Evolutionary conservation across 139 green algal genomes (phyloP).

Genomic region (Pycnococcus provasolii): DNA sequence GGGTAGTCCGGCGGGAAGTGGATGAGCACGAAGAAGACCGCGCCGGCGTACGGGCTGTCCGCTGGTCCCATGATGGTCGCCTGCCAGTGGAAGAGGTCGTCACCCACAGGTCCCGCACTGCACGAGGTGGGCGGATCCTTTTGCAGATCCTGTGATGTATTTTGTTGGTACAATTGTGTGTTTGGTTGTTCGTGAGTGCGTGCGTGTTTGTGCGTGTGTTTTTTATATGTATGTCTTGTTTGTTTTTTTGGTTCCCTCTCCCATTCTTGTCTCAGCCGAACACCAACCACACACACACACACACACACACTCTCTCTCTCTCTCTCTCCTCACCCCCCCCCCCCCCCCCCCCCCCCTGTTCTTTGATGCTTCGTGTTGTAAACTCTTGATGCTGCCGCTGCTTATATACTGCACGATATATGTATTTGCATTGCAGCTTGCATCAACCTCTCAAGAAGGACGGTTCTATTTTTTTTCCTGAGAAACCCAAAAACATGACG

Average conservation of each 20-base stretch:
- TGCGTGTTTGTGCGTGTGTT: background rate
- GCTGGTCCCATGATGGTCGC: slow-evolving; percentile 69
- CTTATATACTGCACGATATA: no score
- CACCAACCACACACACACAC: background rate
- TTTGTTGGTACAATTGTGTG: background rate
- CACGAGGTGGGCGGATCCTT: slow-evolving; percentile 78
- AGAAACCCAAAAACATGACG: no score
- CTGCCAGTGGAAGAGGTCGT: slow-evolving; percentile 86
- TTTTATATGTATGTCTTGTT: no score
- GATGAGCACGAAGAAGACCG: slow-evolving; percentile 92
- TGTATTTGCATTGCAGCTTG: no score
- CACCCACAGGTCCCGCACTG: slow-evolving; percentile 38
- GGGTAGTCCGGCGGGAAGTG: slow-evolving; percentile 93
- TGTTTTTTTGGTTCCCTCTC: no score
- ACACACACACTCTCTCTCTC: no score
- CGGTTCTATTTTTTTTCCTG: no score
- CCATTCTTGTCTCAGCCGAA: background rate
- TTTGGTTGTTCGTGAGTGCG: background rate
- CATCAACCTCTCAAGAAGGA: no score
- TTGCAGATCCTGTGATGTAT: slow-evolving; percentile 58
- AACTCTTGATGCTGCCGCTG: no score
- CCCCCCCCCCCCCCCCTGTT: no score
- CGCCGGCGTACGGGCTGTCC: slow-evolving; percentile 83
- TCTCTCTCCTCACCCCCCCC: no score
- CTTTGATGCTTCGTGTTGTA: no score